Evolutionary conservation across 2,329 filamentous ascomycete genomes (phyloP).

Genomic region (Sporothrix dimorphospora): DNA sequence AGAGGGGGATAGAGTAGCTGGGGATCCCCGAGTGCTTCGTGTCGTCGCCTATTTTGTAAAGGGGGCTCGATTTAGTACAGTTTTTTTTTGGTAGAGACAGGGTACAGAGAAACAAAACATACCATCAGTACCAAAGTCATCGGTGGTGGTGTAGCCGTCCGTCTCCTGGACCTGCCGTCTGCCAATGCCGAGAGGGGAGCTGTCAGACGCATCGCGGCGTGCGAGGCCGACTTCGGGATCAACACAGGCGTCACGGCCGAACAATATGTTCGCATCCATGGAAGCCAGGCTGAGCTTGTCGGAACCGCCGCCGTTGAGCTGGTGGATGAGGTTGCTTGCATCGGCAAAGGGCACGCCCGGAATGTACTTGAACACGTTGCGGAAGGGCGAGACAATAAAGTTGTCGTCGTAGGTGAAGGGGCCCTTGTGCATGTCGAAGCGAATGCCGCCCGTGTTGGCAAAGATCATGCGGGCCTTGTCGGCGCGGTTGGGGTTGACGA

Average conservation of each 20-base stretch:
- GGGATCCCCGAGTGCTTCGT: conserved; percentile 55
- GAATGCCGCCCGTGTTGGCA: conserved; percentile 62
- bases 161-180: conserved; percentile 53
- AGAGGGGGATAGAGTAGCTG: conserved; percentile 51
- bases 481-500: conserved; percentile 56
- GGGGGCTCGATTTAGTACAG: too few relatives aligned
- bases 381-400: conserved; percentile 61
- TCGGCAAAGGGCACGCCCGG: conserved; percentile 54
- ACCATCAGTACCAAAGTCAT: conserved; percentile 60
- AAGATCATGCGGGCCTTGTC: conserved; percentile 59
- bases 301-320: conserved; percentile 49
- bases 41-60: too few relatives aligned
- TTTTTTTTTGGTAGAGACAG: too few relatives aligned
- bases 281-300: conserved; percentile 44
- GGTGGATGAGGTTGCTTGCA: conserved; percentile 42
- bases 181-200: conserved; percentile 42
- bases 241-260: conserved; percentile 49
- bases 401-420: conserved; percentile 59
- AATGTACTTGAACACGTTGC: conserved; percentile 57
- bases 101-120: too few relatives aligned
- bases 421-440: conserved; percentile 65
- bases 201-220: conserved; percentile 20
- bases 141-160: conserved; percentile 57
- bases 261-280: conserved; percentile 39
- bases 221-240: conserved; percentile 44